A percentile compares a stretch with the other conserved stretches of the same genome.
These are phyloP conservation scores for Scytalidium sp. DNA, from an alignment of 2,329 filamentous ascomycete genomes.

Conservation along the genomic window DNA sequence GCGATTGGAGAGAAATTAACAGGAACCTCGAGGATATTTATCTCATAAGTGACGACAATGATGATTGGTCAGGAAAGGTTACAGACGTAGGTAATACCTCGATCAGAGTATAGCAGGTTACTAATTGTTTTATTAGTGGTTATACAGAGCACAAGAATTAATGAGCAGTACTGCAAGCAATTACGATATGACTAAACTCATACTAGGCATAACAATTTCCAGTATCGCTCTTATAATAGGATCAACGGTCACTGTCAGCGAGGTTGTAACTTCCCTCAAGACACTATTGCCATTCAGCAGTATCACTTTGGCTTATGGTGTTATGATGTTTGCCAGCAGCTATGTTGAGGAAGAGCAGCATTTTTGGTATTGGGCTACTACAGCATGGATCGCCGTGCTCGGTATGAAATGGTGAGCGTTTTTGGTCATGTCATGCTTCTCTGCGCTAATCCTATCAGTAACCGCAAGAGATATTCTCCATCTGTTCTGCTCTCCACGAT, in stretches of 20 bases:
- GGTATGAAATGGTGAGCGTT: constrained; percentile 38
- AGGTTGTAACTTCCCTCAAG: constrained; percentile 33
- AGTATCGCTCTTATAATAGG: constrained; percentile 29
- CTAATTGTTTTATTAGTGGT: constrained; percentile 30
- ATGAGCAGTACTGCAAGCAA: constrained; percentile 92
- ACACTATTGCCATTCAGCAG: constrained; percentile 42
- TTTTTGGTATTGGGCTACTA: constrained; percentile 93
- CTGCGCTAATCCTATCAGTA: constrained; percentile 10
- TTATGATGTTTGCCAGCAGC: constrained; percentile 97
- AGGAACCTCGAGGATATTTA: constrained; percentile 13
- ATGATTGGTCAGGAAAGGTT: constrained; percentile 41
- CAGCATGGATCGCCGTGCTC: constrained; percentile 63
- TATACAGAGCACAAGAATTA: constrained; percentile 57
- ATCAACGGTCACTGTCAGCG: constrained; percentile 34
- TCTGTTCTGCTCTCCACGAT: constrained; percentile 25
- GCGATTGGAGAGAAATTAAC: constrained; percentile 58
- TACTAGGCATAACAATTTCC: constrained; percentile 40
- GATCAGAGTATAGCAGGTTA: background rate
- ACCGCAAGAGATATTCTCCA: constrained; percentile 13
- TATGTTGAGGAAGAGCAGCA: constrained; percentile 98
- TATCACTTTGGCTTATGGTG: constrained; percentile 62
- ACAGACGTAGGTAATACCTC: constrained; percentile 32
- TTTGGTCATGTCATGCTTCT: background rate
- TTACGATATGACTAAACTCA: constrained; percentile 70
- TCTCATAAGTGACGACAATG: constrained; percentile 25